Base-by-base conservation (phyloP, 768 basidiomycete species). In the Mycena alexandri region DNA sequence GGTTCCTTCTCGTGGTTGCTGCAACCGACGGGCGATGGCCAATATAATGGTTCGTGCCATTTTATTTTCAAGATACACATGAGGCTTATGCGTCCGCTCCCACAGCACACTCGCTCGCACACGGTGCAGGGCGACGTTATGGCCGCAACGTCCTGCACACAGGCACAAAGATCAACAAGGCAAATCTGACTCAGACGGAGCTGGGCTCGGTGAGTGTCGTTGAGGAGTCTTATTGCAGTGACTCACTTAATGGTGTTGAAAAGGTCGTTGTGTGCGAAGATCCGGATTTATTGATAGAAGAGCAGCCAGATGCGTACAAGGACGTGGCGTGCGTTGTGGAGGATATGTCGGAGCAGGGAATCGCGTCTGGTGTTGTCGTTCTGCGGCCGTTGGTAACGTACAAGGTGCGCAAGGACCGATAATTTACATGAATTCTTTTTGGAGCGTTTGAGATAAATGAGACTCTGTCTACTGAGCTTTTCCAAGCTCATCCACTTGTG, bases 291-390 rank as follows among this genome's bases (percentile, higher is more conserved):
- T 68, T 82, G 11, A 67, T 80, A 21, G 81, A 81, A 63, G 81
- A 82, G 67, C 75, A 77, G 52, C 80, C 81, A 10, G 81, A 78
- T 54, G 80, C 80, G 19, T 82, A 82, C 65, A 81, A 81, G 68
- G 76, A 79, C 69, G 70, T 79, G 13, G 72, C 69, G 34, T 75
- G 74, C 52, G 80, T 81, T 13, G 77, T 82, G 8, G 75, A 77
- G 14, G 80, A 82, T 56, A 79, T 81, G 78, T 73, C 75, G 62
- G 74, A 74, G 9, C 51, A 65, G 44, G 75, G 75, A 2, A 71
- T 79, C 3, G 79, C 77, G 51, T 71, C 57, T 58, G 73, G 75
- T 5, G 74, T 79, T 8, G 78, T 75, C 12, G 57, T 74, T 14
- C 70, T 83, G 48, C 72, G 79, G 19, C 80, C 81, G 5, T 71